A percentile compares a stretch with the other conserved stretches of the same genome.
These are phyloP conservation scores for Vanderwaltozyma verrucispora DNA, from an alignment of 805 yeast genomes.

Conservation along the genomic window DNA sequence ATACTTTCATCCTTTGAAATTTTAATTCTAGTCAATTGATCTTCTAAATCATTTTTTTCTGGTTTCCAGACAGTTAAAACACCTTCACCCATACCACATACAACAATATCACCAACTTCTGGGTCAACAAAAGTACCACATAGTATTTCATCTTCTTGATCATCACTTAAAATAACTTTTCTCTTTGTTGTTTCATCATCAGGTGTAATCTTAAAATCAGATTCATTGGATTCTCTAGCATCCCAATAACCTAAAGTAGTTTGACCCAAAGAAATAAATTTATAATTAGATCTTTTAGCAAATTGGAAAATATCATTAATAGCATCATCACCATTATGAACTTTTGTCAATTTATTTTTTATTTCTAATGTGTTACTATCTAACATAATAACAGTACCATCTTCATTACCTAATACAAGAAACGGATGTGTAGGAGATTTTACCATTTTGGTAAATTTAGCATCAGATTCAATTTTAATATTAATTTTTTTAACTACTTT, in stretches of 20 bases:
- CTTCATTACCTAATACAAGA: conserved; percentile 53
- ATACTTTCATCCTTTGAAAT: conserved; percentile 61
- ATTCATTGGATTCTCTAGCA: conserved; percentile 41
- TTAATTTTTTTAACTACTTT: conserved; percentile 52
- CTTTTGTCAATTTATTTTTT: conserved; percentile 38
- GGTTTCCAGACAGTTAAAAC: conserved; percentile 80
- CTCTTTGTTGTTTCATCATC: conserved; percentile 30
- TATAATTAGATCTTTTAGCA: conserved; percentile 58
- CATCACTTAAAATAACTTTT: conserved; percentile 57
- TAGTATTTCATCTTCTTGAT: conserved; percentile 89
- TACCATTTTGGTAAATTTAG: conserved; percentile 28
- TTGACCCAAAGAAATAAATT: conserved; percentile 70
- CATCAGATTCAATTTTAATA: conserved; percentile 8
- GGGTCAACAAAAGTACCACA: conserved; percentile 61
- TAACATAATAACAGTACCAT: conserved; percentile 53
- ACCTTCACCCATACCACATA: conserved; percentile 90
- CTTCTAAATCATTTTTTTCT: conserved; percentile 53
- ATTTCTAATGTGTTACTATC: conserved; percentile 46
- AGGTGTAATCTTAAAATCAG: conserved; percentile 10
- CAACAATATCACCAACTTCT: conserved; percentile 49
- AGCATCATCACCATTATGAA: conserved; percentile 71
- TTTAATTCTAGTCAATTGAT: conserved; percentile 70
- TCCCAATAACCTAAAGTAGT: conserved; percentile 75
- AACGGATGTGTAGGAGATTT: conserved; percentile 31
- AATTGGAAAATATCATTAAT: conserved; percentile 64